Evolutionary conservation across 768 basidiomycete species (phyloP).

Genomic region (Termitomyces sp.): DNA sequence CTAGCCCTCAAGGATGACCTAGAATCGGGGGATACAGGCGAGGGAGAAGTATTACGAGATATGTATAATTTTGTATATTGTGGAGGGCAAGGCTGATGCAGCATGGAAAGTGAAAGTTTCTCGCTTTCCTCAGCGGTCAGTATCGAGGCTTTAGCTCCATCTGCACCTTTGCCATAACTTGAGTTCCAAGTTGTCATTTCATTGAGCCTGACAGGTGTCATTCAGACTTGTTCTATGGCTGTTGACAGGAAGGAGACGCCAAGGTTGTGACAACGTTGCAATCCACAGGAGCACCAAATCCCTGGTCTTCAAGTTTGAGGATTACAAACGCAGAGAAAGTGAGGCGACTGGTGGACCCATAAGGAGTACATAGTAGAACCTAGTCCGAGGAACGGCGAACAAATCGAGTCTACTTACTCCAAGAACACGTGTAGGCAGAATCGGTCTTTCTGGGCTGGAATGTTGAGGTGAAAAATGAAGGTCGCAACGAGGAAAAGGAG

Average conservation of each 20-base stretch:
- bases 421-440: background rate
- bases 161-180: background rate
- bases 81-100: background rate
- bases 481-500: background rate
- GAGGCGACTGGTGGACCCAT: background rate
- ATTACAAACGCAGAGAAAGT: background rate
- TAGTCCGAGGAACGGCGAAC: background rate
- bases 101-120: background rate
- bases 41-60: conserved; percentile 1
- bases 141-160: background rate
- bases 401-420: background rate
- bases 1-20: conserved; percentile 1
- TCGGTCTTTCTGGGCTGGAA: background rate
- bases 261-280: background rate
- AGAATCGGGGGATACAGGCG: background rate
- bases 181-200: background rate
- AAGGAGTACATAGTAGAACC: background rate
- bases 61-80: conserved; percentile 5
- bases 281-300: background rate
- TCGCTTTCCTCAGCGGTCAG: background rate
- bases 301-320: background rate
- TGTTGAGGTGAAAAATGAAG: background rate
- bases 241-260: background rate
- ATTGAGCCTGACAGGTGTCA: background rate
- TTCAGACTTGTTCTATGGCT: background rate